These are phyloP conservation scores for Trypanosoma caninum DNA, from an alignment of 208 protist species.

Conservation along the genomic window DNA sequence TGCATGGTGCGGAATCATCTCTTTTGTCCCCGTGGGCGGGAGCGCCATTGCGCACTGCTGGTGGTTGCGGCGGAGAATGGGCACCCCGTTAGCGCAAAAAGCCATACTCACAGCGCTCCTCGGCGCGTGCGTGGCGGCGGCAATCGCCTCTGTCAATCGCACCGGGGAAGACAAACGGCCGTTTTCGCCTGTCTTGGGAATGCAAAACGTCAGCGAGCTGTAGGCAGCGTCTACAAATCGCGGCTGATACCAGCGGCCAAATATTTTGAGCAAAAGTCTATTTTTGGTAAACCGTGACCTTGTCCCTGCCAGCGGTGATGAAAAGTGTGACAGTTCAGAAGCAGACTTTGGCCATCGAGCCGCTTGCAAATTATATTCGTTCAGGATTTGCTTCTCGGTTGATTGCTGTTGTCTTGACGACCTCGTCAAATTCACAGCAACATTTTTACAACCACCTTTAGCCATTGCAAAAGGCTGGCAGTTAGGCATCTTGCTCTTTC, in stretches of 20 bases:
- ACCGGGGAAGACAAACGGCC: slow-evolving; percentile 50
- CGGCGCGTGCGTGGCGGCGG: slow-evolving; percentile 29
- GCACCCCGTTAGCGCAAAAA: slow-evolving; percentile 62
- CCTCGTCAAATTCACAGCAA: no score
- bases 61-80: slow-evolving; percentile 66
- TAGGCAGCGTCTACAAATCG: slow-evolving; percentile 48
- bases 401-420: no score
- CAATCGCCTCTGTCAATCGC: slow-evolving; percentile 14
- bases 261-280: slow-evolving; percentile 19
- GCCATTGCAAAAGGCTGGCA: no score
- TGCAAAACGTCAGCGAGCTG: slow-evolving; percentile 63
- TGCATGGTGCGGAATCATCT: slow-evolving; percentile 67
- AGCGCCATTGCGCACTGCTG: slow-evolving; percentile 1
- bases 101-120: slow-evolving; percentile 33
- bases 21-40: not conserved
- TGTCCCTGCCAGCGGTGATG: not conserved
- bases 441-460: no score
- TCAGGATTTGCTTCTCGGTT: no score
- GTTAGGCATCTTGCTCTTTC: no score
- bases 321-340: not conserved
- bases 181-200: slow-evolving; percentile 56
- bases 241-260: slow-evolving; percentile 36
- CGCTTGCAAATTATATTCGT: no score
- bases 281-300: not conserved
- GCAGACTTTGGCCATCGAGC: no score